These are phyloP conservation scores for Yamadazyma insecticola DNA, from an alignment of 805 yeast species.

Conservation along the genomic window DNA sequence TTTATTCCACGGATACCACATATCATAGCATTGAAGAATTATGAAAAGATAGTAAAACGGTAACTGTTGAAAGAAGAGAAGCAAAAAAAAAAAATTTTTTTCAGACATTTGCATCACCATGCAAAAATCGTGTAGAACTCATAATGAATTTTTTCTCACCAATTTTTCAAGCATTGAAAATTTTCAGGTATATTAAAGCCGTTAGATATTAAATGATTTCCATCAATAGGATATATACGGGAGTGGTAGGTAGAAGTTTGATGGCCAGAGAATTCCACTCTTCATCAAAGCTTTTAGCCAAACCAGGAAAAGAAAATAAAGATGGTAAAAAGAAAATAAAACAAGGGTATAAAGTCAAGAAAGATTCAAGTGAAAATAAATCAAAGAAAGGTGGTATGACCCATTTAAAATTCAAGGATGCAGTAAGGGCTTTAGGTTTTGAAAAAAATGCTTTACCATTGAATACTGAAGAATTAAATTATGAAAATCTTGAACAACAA, in stretches of 20 bases:
- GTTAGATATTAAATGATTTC: too few relatives aligned
- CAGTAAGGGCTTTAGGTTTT: constrained; percentile 28
- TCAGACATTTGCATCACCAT: too few relatives aligned
- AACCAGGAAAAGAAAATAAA: constrained; percentile 12
- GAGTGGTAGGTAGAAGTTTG: constrained; percentile 3
- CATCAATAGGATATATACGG: constrained; percentile 1
- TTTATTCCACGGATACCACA: too few relatives aligned
- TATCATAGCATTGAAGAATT: too few relatives aligned
- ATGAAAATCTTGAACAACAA: constrained; percentile 5
- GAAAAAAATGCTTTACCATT: constrained; percentile 25
- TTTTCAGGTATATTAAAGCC: too few relatives aligned
- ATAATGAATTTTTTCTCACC: too few relatives aligned
- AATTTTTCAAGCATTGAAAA: too few relatives aligned
- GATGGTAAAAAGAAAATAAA: constrained; percentile 22
- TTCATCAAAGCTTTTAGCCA: constrained; percentile 11
- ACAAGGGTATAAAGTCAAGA: constrained; percentile 16
- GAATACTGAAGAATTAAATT: constrained; percentile 13
- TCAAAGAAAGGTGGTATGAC: constrained; percentile 36
- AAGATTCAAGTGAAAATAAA: constrained; percentile 7
- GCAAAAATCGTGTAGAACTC: too few relatives aligned
- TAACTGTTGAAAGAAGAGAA: too few relatives aligned
- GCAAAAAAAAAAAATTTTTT: too few relatives aligned
- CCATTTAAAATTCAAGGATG: constrained; percentile 34
- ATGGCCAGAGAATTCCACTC: constrained; percentile 9
- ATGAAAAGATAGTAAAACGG: too few relatives aligned